Evolutionary conservation across 331 rosid species (phyloP), one percentile per base, ranked within the genome.

Genomic region (Quercus tomentella): DNA sequence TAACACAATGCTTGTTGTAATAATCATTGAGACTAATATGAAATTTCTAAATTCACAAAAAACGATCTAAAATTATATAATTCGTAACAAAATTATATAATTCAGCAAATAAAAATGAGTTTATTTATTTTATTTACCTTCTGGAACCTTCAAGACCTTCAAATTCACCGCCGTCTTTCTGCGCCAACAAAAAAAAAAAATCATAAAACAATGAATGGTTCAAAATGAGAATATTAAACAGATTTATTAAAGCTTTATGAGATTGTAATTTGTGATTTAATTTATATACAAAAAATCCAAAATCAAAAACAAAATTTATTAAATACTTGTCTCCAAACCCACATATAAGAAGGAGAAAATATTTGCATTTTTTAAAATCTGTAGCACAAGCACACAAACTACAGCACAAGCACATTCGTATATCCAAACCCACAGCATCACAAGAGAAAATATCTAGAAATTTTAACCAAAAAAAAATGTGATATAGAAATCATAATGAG

Each of bases 91-190:
- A 8, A 23, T 30, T 14, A 14, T 6, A 37, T 37, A 22, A 4
- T 33, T 12, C 49, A 2, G 43, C 25, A 58, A 66, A 35, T 25
- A 43, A 7, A 25, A 28, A 79, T 10, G 56, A 71, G 63, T 51
- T 52, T 72, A 21, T 72, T 30, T 30, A 30, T 30, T 30, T 30
- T 30, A 30, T 30, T 45, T 76, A 96, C 99, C 99, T 96, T 96
- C 99, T 0, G 98, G 99, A 84, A 96, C 97, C 90, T 96, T 96
- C 74, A 96, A 87, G 30, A 96, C 99, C 89, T 96, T 96, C 85
- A 96, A 85, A 89, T 96, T 96, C 81, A 96, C 99, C 89, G 91
- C 99, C 86, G 98, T 93, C 89, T 25, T 93, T 90, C 99, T 96
- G 90, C 77, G 37, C 76, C 73, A 63, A 71, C 25, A 25, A 25